Base-by-base conservation (phyloP, 106 monocot species). In the Gastrodia elata region DNA sequence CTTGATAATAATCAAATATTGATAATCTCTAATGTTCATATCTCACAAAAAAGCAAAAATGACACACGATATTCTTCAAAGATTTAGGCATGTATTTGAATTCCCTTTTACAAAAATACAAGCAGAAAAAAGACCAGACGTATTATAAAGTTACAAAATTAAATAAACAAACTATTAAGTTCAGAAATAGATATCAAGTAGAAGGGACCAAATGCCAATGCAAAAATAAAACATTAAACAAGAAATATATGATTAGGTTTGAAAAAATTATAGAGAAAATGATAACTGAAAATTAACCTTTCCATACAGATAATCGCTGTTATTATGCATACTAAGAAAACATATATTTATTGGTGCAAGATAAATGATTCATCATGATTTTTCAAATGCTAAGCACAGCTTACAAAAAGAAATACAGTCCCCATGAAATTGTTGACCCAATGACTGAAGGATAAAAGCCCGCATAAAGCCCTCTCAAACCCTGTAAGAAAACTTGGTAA, bases 351-450 rank as follows among this genome's bases (percentile, higher is more conserved):
- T 65, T 35, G 34, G 32, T 65, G 34, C 8, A 34, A 40, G 39
- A 39, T 25, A 22, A 22, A 38, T 69, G 40, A 13, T 39, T 69
- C 38, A 24, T 69, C 14, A 39, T 26, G 39, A 32, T 52, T 41
- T 43, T 26, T 8, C 10, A 20, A 5, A 65, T 5, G 30, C 5
- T 56, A 8, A 26, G 13, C 16, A 73, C 3, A 39, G 73, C 83
- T 91, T 91, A 95, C 94, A 96, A 90, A 73, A 96, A 96, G 75
- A 96, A 96, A 67, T 96, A 96, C 14, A 96, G 80, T 3, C 92
- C 92, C 95, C 95, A 96, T 16, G 95, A 96, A 84, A 87, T 44
- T 8, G 89, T 86, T 39, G 95, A 96, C 42, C 95, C 95, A 88
- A 96, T 71, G 68, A 96, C 92, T 38, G 95, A 87, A 44, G 95